Evolutionary conservation across 1,284 basidiomycete species (phyloP).

Genomic region (Sporisorium exsertum): DNA sequence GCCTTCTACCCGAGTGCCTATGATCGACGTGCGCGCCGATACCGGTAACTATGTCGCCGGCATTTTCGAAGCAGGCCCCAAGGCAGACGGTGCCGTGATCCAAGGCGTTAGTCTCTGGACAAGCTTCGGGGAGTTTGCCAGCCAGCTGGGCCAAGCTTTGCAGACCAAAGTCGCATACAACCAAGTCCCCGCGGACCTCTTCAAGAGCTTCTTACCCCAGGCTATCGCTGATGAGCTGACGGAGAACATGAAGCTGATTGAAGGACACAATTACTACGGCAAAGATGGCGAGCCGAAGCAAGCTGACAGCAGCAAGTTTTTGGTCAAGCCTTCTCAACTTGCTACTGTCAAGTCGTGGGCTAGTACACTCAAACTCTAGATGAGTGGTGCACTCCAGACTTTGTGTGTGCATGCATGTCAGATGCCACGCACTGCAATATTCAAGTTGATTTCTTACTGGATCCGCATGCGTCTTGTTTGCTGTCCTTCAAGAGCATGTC

Average conservation of each 20-base stretch:
- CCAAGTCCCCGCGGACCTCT: conserved; percentile 27
- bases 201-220: conserved; percentile 36
- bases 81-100: conserved; percentile 33
- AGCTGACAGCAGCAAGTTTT: too few species aligned
- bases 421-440: too few species aligned
- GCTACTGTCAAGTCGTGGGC: too few species aligned
- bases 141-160: conserved; percentile 13
- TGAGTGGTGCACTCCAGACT: too few species aligned
- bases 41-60: conserved; percentile 52
- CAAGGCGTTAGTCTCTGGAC: conserved; percentile 44
- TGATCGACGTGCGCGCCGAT: conserved; percentile 45
- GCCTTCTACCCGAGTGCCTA: conserved; percentile 21
- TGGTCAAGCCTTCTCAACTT: too few species aligned
- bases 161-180: conserved; percentile 25
- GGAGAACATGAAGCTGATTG: conserved; percentile 44
- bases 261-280: conserved; percentile 45
- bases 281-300: conserved; percentile 27
- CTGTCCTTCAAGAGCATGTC: too few species aligned
- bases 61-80: conserved; percentile 37
- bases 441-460: too few species aligned
- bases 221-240: conserved; percentile 31
- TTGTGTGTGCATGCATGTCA: too few species aligned
- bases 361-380: too few species aligned
- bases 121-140: conserved; percentile 14
- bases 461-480: too few species aligned